Evolutionary conservation across 768 basidiomycete species (phyloP).

Genomic region (Chalciporus chontae): DNA sequence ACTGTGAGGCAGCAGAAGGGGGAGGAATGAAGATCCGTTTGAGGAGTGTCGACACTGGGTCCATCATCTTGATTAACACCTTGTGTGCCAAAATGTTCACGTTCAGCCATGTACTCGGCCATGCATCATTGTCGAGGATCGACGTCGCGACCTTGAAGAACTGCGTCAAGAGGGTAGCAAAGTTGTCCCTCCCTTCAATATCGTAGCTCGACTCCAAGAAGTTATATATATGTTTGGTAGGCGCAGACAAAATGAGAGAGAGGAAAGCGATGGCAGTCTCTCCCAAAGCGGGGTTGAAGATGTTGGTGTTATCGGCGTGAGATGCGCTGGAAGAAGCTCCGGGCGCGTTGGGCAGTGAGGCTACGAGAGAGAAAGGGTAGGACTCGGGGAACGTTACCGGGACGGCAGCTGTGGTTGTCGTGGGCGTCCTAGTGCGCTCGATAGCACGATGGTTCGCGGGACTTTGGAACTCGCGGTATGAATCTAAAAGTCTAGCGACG

Average conservation of each 20-base stretch:
- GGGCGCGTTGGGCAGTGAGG: constrained; percentile 57
- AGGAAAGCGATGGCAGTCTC: constrained; percentile 86
- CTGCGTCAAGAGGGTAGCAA: constrained; percentile 63
- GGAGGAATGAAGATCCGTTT: constrained; percentile 78
- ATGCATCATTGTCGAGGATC: constrained; percentile 83
- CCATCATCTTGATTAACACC: constrained; percentile 84
- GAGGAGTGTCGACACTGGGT: constrained; percentile 73
- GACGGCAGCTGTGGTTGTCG: constrained; percentile 51
- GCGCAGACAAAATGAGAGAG: constrained; percentile 75
- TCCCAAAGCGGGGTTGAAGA: constrained; percentile 75
- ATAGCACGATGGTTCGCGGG: constrained; percentile 65
- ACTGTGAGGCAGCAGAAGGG: constrained; percentile 56
- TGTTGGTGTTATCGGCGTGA: constrained; percentile 42
- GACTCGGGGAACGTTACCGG: constrained; percentile 92
- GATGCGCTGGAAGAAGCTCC: constrained; percentile 40
- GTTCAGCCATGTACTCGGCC: constrained; percentile 89
- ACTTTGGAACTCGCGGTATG: constrained; percentile 80
- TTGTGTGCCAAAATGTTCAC: constrained; percentile 86
- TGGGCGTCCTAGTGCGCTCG: constrained; percentile 58
- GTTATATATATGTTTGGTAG: constrained; percentile 69
- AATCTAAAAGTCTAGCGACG: constrained; percentile 67
- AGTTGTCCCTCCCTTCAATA: constrained; percentile 84
- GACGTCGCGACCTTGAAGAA: constrained; percentile 81
- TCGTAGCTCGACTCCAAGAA: constrained; percentile 81
- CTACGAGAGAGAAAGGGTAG: constrained; percentile 84